These are phyloP conservation scores for Clarkia xantiana DNA, from an alignment of 345 rosid species.

Conservation along the genomic window DNA sequence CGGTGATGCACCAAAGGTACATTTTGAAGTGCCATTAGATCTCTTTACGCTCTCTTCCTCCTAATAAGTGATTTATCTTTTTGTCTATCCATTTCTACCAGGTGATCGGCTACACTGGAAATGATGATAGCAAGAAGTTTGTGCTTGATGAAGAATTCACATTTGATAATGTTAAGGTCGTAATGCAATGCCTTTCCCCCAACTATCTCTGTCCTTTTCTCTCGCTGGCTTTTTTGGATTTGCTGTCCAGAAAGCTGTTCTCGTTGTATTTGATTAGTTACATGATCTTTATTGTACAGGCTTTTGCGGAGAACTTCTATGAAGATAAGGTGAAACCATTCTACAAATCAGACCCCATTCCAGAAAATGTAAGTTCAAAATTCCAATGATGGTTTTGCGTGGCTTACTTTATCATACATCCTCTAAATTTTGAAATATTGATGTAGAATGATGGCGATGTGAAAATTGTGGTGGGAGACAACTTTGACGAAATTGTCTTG, in stretches of 20 bases:
- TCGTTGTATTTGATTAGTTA: not conserved
- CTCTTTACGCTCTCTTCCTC: not conserved
- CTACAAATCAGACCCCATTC: constrained; percentile 87
- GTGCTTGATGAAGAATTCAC: constrained; percentile 52
- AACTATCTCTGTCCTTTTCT: constrained; percentile 1
- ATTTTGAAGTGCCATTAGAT: not conserved
- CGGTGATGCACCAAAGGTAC: constrained; percentile 53
- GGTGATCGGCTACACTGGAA: constrained; percentile 84
- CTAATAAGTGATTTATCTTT: not conserved
- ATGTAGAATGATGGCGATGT: constrained; percentile 87
- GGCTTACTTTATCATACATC: constrained; percentile 1
- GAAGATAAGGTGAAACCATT: constrained; percentile 81
- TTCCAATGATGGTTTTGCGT: constrained; percentile 2
- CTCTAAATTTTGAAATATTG: constrained; percentile 11
- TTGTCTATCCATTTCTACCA: constrained; percentile 9
- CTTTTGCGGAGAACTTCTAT: constrained; percentile 54
- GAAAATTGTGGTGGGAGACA: constrained; percentile 85
- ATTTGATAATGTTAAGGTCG: constrained; percentile 63
- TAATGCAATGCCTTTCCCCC: constrained; percentile 2
- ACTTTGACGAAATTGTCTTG: constrained; percentile 80
- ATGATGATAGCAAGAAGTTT: constrained; percentile 63
- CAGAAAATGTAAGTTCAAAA: constrained; percentile 51
- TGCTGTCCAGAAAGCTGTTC: not conserved
- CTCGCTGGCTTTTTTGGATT: constrained; percentile 2
- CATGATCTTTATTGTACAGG: constrained; percentile 15